Percentiles rank a stretch among this genome's conserved stretches.
These are phyloP conservation scores for Aureococcus anophagefferens DNA, from an alignment of 108 stramenopile species.

Conservation along the genomic window DNA sequence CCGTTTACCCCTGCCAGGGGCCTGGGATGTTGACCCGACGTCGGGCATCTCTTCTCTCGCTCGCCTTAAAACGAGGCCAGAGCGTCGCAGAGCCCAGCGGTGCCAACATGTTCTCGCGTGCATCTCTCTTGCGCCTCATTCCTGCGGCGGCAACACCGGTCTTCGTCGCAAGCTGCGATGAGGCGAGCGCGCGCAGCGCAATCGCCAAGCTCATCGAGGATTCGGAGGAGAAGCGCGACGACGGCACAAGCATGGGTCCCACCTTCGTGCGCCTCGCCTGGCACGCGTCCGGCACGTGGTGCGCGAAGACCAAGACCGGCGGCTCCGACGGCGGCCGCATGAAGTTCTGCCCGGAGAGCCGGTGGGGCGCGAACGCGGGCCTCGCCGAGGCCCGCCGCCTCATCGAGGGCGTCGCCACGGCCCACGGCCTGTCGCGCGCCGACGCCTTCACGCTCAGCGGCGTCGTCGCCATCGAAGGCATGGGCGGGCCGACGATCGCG, in stretches of 20 bases:
- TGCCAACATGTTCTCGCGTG: too few species aligned
- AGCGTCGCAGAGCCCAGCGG: too few species aligned
- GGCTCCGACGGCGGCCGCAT: slow-evolving; percentile 89
- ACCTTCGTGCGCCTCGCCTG: slow-evolving; percentile 69
- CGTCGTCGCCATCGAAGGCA: slow-evolving; percentile 52
- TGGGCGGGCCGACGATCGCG: slow-evolving; percentile 69
- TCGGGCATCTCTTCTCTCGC: too few species aligned
- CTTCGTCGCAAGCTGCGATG: too few species aligned
- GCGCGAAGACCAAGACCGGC: slow-evolving; percentile 57
- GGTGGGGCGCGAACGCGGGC: slow-evolving; percentile 80
- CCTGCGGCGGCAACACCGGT: too few species aligned
- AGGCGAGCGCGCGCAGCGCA: slow-evolving; percentile 3
- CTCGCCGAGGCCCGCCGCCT: slow-evolving; percentile 58
- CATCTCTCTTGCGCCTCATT: too few species aligned
- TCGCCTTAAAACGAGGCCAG: too few species aligned
- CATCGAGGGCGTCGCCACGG: slow-evolving; percentile 70
- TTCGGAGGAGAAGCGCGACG: slow-evolving; percentile 61
- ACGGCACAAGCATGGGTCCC: slow-evolving; percentile 55
- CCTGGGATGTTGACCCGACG: too few species aligned
- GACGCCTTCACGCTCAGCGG: slow-evolving; percentile 88
- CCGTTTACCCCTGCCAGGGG: too few species aligned
- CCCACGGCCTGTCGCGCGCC: slow-evolving; percentile 75
- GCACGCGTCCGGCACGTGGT: slow-evolving; percentile 85
- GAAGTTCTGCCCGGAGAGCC: slow-evolving; percentile 78
- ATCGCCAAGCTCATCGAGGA: slow-evolving; percentile 62